phyloP scores from a whole-genome alignment of 495 filamentous ascomycete species.

The Hypoxylon perforatum region DNA sequence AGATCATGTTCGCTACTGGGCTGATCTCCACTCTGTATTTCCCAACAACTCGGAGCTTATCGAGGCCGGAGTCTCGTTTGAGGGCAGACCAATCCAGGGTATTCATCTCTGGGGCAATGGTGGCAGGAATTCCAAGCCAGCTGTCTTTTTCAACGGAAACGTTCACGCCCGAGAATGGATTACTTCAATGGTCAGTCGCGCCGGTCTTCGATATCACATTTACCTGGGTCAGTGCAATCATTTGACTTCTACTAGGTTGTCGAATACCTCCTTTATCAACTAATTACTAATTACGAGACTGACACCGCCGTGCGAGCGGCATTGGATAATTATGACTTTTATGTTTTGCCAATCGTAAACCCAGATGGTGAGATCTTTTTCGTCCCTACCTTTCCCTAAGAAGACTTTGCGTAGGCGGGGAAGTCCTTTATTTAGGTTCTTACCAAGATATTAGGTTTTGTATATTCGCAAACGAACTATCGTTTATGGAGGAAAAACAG shows the following conservation, averaged over 20 bases:
- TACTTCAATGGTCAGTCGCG: constrained; percentile 55
- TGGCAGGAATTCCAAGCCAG: constrained; percentile 66
- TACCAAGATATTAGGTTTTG: constrained; percentile 56
- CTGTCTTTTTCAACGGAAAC: constrained; percentile 68
- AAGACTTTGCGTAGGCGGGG: no score
- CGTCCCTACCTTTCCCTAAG: no score
- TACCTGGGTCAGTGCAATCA: no score
- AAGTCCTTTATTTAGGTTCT: no score
- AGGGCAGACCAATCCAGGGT: constrained; percentile 64
- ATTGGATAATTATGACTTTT: constrained; percentile 71
- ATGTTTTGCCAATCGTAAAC: constrained; percentile 71
- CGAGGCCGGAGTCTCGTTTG: constrained; percentile 59
- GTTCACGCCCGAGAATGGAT: constrained; percentile 76
- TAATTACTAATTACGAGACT: constrained; percentile 59
- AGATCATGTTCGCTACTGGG: constrained; percentile 66
- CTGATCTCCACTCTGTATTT: constrained; percentile 60
- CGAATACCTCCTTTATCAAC: constrained; percentile 67
- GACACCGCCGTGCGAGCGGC: constrained; percentile 54
- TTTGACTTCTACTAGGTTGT: constrained; percentile 44
- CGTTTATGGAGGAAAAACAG: constrained; percentile 76
- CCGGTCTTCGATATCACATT: not conserved
- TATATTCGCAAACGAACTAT: constrained; percentile 68
- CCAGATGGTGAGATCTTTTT: constrained; percentile 61
- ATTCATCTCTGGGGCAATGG: constrained; percentile 68
- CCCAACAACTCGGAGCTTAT: constrained; percentile 65